phyloP scores from a whole-genome alignment of 106 monocot species.

The Apostasia ramifera region DNA sequence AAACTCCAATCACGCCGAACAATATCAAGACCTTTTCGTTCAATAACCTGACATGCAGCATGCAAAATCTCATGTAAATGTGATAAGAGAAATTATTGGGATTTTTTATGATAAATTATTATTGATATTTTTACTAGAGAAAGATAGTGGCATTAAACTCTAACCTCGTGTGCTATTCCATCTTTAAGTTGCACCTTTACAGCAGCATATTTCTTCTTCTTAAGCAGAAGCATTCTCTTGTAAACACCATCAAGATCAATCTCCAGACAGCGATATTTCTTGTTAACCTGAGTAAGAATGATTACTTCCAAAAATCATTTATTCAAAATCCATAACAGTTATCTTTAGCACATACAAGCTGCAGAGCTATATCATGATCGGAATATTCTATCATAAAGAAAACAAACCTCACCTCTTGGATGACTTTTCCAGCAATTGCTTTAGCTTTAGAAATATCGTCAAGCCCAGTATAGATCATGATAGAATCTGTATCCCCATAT shows the following conservation, averaged over 20 bases:
- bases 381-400: not conserved
- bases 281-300: conserved; percentile 63
- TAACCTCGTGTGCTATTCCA: conserved; percentile 70
- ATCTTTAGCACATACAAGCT: not conserved
- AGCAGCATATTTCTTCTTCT: conserved; percentile 99
- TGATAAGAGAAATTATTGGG: not conserved
- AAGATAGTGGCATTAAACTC: not conserved
- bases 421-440: conserved; percentile 80
- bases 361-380: not conserved
- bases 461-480: conserved; percentile 89
- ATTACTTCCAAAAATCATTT: not conserved
- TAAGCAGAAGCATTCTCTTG: conserved; percentile 97
- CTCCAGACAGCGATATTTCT: conserved; percentile 91
- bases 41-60: conserved; percentile 58
- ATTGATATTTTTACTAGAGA: not conserved
- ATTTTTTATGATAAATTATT: not conserved
- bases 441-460: conserved; percentile 87
- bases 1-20: conserved; percentile 98
- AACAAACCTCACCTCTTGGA: conserved; percentile 64
- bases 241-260: conserved; percentile 98
- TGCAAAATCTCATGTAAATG: not conserved
- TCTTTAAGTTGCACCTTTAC: conserved; percentile 78
- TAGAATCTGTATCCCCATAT: conserved; percentile 98
- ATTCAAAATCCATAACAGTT: not conserved
- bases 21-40: conserved; percentile 94